phyloP scores from a whole-genome alignment of 2,329 filamentous ascomycete species.

The Nigrospora sphaerica region DNA sequence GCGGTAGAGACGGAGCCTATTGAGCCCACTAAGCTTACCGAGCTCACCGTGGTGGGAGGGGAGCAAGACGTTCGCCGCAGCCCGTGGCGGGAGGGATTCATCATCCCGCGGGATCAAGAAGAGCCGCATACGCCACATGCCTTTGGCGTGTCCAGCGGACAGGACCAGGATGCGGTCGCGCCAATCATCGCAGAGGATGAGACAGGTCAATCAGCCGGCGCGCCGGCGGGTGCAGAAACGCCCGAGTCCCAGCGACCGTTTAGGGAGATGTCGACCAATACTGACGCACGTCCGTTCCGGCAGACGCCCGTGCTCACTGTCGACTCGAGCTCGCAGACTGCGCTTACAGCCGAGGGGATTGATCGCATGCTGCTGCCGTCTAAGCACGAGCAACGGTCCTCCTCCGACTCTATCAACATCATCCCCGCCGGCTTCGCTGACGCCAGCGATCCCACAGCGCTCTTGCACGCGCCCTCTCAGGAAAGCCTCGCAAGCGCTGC shows the following conservation, averaged over 20 bases:
- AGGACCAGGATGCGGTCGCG: slow-evolving; percentile 26
- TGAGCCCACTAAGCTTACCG: slow-evolving; percentile 5
- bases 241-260: slow-evolving; percentile 53
- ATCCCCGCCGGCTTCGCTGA: slow-evolving; percentile 12
- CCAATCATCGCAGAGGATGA: slow-evolving; percentile 59
- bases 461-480: slow-evolving; percentile 31
- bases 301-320: slow-evolving; percentile 38
- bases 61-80: slow-evolving; percentile 30
- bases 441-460: slow-evolving; percentile 26
- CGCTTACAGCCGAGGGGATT: slow-evolving; percentile 74
- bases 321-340: slow-evolving; percentile 76
- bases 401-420: slow-evolving; percentile 14
- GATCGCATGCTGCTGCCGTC: slow-evolving; percentile 55
- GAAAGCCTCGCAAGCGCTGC: slow-evolving; percentile 41
- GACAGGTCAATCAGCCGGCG: slow-evolving; percentile 45
- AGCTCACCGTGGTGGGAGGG: background rate
- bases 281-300: slow-evolving; percentile 29
- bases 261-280: slow-evolving; percentile 56
- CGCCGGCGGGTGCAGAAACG: slow-evolving; percentile 32
- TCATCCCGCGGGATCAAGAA: slow-evolving; percentile 44
- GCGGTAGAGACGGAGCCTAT: slow-evolving; percentile 39
- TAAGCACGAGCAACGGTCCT: slow-evolving; percentile 37
- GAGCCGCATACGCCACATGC: slow-evolving; percentile 33
- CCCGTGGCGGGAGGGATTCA: slow-evolving; percentile 48
- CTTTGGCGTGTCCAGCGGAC: slow-evolving; percentile 35